Base-by-base conservation (phyloP, 1,284 basidiomycete species). In the Malassezia equina region DNA sequence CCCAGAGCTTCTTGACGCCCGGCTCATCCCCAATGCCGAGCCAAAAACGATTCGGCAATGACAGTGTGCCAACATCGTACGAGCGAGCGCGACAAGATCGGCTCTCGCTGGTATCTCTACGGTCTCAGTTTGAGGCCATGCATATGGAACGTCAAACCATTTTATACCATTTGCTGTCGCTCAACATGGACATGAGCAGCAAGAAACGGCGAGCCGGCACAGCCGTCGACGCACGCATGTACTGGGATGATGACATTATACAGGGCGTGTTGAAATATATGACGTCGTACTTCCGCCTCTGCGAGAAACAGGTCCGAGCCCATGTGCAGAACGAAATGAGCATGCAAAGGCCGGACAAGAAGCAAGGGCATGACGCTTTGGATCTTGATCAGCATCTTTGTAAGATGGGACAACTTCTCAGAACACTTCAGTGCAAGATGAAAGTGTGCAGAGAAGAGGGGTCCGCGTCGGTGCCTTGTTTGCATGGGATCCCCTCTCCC, bases 381-480 rank as follows among this genome's bases (percentile, higher is more conserved):
- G 36, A n/a, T 39, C 36, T 39, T 3, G 21, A 19, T 24, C 66
- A 71, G 41, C 65, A 63, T n/a, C 55, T 65, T 8, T 31, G 52
- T 6, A 61, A 64, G 19, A 67, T 74, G 60, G 66, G 60, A 28
- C 54, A 62, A 4, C 53, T 59, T n/a, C 62, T 74, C 7, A 67
- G 71, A 15, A 62, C 70, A n/a, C 47, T 74, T 25, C 71, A 74
- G 52, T 63, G 66, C 53, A 74, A 74, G 60, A 61, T 74, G 31
- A 59, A 63, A 28, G 65, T 66, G 15, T 71, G 68, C 47, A 58
- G 58, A 11, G 70, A 70, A 41, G 71, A 73, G 27, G 51, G 68
- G 3, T 40, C 39, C 4, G 45, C 52, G 13, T 40, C 52, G 1
- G 58, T 62, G 9, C 32, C 60, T 0, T 36, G 52, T 9, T 52